Conservation (phyloP, 176 grass and related monocot genomes). For the Panicum miliaceum region DNA sequence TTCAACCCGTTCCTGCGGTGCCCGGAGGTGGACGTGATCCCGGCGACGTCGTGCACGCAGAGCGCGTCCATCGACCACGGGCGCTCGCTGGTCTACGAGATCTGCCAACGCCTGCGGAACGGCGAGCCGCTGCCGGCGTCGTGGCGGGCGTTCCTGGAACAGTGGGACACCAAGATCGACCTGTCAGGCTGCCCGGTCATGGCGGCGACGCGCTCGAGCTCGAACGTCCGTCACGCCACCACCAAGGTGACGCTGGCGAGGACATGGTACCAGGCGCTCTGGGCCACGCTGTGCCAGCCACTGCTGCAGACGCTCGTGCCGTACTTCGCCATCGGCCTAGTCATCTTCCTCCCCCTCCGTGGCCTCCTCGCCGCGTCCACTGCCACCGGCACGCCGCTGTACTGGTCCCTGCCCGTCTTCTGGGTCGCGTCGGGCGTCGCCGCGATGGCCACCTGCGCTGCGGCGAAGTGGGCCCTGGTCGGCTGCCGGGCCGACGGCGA, state of each 20-base stretch:
- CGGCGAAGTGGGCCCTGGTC: constrained; percentile 64
- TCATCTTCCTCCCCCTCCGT: constrained; percentile 42
- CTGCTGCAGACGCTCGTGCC: constrained; percentile 65
- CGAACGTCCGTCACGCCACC: not conserved
- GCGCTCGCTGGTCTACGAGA: constrained; percentile 67
- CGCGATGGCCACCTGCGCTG: constrained; percentile 37
- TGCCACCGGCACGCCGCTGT: constrained; percentile 13
- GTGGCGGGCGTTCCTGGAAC: constrained; percentile 67
- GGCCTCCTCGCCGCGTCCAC: constrained; percentile 31
- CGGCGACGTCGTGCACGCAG: constrained; percentile 61
- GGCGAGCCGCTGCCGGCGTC: constrained; percentile 55
- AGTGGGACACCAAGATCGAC: constrained; percentile 67
- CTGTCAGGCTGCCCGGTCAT: constrained; percentile 60
- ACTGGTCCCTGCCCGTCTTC: constrained; percentile 62
- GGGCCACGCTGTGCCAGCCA: constrained; percentile 70
- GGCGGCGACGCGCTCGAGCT: not conserved
- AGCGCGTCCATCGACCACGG: constrained; percentile 80
- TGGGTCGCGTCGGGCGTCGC: constrained; percentile 47
- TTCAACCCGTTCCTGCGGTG: constrained; percentile 79
- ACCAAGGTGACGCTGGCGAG: constrained; percentile 53
- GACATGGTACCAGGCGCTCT: constrained; percentile 61
- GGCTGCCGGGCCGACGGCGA: constrained; percentile 53
- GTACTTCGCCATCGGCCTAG: constrained; percentile 51
- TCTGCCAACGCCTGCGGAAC: constrained; percentile 61
- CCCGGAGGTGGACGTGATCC: constrained; percentile 65